phyloP scores from a whole-genome alignment of 2,329 filamentous ascomycete species.

The Reticulascus tulasneorum region DNA sequence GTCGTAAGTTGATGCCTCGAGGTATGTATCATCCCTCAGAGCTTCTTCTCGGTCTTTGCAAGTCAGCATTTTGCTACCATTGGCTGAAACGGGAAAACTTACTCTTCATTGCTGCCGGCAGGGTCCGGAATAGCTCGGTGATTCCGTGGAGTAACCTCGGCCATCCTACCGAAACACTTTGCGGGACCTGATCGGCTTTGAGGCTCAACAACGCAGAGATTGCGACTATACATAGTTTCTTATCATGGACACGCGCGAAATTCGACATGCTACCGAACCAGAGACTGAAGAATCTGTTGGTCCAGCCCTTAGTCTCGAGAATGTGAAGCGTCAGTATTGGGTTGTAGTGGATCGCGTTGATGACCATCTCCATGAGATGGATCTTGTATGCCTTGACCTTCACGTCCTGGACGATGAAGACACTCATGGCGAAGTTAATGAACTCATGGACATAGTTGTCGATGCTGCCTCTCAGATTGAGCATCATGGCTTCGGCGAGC shows the following conservation, averaged over 20 bases:
- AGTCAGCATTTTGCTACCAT: slow-evolving; percentile 18
- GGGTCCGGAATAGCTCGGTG: slow-evolving; percentile 84
- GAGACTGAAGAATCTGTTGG: slow-evolving; percentile 96
- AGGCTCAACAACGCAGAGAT: slow-evolving; percentile 83
- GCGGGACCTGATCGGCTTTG: slow-evolving; percentile 74
- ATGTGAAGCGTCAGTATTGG: slow-evolving; percentile 78
- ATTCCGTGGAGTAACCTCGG: slow-evolving; percentile 84
- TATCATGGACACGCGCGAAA: slow-evolving; percentile 94
- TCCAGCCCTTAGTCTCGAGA: slow-evolving; percentile 89
- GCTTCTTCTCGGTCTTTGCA: slow-evolving; percentile 80
- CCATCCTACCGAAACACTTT: slow-evolving; percentile 94
- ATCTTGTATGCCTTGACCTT: slow-evolving; percentile 93
- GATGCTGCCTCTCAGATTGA: slow-evolving; percentile 83
- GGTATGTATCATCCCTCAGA: slow-evolving; percentile 79
- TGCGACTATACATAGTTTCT: slow-evolving; percentile 94
- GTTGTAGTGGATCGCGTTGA: slow-evolving; percentile 98
- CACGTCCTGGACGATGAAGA: slow-evolving; percentile 69
- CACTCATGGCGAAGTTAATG: slow-evolving; percentile 81
- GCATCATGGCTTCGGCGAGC: slow-evolving; percentile 93
- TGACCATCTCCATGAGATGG: slow-evolving; percentile 97
- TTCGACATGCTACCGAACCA: slow-evolving; percentile 97
- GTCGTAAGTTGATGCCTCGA: slow-evolving; percentile 57
- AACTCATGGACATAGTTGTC: slow-evolving; percentile 88
- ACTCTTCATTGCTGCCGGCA: slow-evolving; percentile 85
- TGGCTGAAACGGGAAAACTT: slow-evolving; percentile 26